phyloP scores from a whole-genome alignment of 495 filamentous ascomycete genomes.

The Aspergillus leporis region DNA sequence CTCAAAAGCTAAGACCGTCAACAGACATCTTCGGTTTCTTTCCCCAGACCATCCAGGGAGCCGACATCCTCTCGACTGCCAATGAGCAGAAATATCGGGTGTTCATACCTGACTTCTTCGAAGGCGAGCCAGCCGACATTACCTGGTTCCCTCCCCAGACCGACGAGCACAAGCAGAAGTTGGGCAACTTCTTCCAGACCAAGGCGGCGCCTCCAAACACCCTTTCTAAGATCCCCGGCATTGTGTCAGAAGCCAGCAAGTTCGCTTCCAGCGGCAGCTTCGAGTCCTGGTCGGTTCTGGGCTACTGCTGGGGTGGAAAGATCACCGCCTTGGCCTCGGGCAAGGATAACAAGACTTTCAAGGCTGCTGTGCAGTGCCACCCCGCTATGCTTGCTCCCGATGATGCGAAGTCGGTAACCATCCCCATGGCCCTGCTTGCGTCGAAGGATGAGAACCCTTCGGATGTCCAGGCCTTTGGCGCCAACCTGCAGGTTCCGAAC shows the following conservation, averaged over 20 bases:
- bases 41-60: constrained; percentile 56
- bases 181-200: constrained; percentile 76
- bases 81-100: constrained; percentile 53
- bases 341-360: constrained; percentile 62
- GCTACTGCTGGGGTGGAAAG: constrained; percentile 96
- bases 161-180: constrained; percentile 72
- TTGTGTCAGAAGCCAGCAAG: constrained; percentile 57
- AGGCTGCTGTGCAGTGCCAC: constrained; percentile 69
- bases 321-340: constrained; percentile 61
- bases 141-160: constrained; percentile 74
- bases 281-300: constrained; percentile 81
- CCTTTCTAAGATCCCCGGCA: constrained; percentile 61
- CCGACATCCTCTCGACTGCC: constrained; percentile 55
- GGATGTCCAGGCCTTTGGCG: constrained; percentile 71
- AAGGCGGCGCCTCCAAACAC: constrained; percentile 63
- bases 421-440: constrained; percentile 66
- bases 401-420: constrained; percentile 62
- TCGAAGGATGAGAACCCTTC: constrained; percentile 65
- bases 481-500: constrained; percentile 60
- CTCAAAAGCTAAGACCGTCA: background rate
- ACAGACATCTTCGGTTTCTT: constrained; percentile 59
- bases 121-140: constrained; percentile 47
- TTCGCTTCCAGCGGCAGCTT: constrained; percentile 47
- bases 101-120: constrained; percentile 60
- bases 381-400: constrained; percentile 86